phyloP scores from a whole-genome alignment of 225 moss, liverwort and hornwort genomes.

The Polytrichum commune region DNA sequence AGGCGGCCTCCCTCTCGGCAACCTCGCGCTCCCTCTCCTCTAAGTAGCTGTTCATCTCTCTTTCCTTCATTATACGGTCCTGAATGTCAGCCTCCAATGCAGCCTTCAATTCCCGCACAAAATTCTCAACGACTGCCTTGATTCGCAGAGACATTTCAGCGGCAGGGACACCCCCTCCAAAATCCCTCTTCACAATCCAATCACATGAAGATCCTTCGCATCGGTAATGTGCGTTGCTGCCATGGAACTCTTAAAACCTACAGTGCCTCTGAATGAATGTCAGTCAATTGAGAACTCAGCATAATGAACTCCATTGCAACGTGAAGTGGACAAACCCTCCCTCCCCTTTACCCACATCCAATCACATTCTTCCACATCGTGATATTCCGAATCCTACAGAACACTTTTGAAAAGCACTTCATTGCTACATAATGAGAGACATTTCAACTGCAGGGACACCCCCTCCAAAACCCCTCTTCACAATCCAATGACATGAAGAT shows the following conservation, averaged over 20 bases:
- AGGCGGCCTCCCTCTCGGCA: conserved; percentile 88
- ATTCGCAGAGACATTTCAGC: conserved; percentile 78
- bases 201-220: neutral
- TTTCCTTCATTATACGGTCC: conserved; percentile 97
- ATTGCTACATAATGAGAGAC: conserved; percentile 36
- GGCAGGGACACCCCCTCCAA: neutral
- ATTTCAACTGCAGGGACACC: conserved; percentile 21
- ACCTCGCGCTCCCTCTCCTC: conserved; percentile 98
- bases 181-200: neutral
- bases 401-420: too few species aligned
- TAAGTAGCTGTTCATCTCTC: conserved; percentile 98
- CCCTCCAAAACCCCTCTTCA: neutral
- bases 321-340: too few species aligned
- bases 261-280: too few species aligned
- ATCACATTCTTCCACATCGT: too few species aligned
- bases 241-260: too few species aligned
- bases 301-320: too few species aligned
- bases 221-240: too few species aligned
- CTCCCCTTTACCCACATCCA: too few species aligned
- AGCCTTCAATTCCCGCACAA: conserved; percentile 88
- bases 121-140: conserved; percentile 91
- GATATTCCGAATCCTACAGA: too few species aligned
- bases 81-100: conserved; percentile 95
- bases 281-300: too few species aligned
- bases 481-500: neutral